Conservation (phyloP, 192 early-diverging fungal species). For the Entomortierella beljakovae region DNA sequence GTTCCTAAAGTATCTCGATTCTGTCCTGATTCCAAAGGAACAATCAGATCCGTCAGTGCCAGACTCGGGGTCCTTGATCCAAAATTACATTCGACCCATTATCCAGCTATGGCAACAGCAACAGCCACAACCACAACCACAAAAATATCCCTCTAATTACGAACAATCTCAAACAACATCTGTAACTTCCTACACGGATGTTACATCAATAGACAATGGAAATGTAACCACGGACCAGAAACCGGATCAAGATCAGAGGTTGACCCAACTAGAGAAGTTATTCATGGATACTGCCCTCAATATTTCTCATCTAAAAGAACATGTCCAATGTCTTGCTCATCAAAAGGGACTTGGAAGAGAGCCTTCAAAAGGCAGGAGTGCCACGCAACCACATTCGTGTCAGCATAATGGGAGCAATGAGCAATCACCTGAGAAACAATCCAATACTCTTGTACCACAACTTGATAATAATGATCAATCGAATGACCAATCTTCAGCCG, state of each 20-base stretch:
- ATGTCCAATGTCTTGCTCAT: conserved; percentile 4
- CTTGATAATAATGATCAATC: neutral
- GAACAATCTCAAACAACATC: conserved; percentile 17
- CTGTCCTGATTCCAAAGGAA: conserved; percentile 11
- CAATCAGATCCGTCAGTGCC: neutral
- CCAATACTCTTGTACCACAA: no score
- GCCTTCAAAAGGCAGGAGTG: neutral
- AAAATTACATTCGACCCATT: conserved; percentile 19
- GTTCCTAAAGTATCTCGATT: conserved; percentile 4
- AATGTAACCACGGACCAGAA: neutral
- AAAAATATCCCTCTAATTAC: neutral
- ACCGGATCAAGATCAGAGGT: conserved; percentile 18
- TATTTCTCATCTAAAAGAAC: conserved; percentile 30
- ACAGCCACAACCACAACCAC: conserved; percentile 3
- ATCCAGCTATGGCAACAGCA: conserved; percentile 36
- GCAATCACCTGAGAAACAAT: no score
- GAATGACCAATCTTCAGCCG: neutral
- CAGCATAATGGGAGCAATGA: no score
- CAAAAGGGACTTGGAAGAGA: neutral
- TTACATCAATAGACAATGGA: neutral
- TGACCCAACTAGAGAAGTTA: conserved; percentile 22
- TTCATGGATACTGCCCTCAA: conserved; percentile 6
- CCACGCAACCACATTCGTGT: no score
- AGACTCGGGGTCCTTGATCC: neutral
- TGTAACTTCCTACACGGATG: neutral